Evolutionary conservation across 768 basidiomycete genomes (phyloP), one percentile per base, ranked within the genome.

Genomic region (Leccinellum rugosiceps): DNA sequence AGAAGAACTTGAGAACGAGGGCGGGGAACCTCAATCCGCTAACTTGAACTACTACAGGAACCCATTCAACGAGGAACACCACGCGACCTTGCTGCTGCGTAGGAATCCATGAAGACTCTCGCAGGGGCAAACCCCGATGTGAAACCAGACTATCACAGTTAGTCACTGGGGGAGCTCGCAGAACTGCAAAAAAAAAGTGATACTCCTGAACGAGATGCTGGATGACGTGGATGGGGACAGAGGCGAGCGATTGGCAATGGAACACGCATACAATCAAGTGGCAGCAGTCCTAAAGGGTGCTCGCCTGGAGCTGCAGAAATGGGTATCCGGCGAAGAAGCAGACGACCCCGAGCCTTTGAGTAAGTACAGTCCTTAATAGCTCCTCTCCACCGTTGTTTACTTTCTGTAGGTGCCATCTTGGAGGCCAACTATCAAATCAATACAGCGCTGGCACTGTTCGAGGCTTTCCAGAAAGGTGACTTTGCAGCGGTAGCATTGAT

Each of bases 31-130:
- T 0, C 96, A 99, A 69, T 87, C 88, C 0, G 97, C 97, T 0
- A 98, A 99, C n/a, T n/a, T n/a, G n/a, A n/a, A n/a, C n/a, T n/a
- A 77, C 80, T 99, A n/a, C 97, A 99, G 74, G 97, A 99, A 71
- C 84, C 98, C 38, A 98, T 99, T 57, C 85, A 96, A 47, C 79
- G 97, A 55, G 97, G 96, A 14, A 96, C 96, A 19, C 97, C 97
- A 0, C 84, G 93, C 62, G 97, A 99, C 74, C 82, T 99, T 2
- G 90, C 89, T 1, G 92, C 90, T 5, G 97, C 97, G 13, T 96
- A 99, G 68, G 95, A 99, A 67, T 80, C n/a, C n/a, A n/a, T n/a
- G n/a, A n/a, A n/a, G n/a, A n/a, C n/a, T n/a, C n/a, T n/a, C n/a
- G n/a, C n/a, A n/a, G n/a, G n/a, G n/a, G n/a, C 95, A 3, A 91